phyloP scores from a whole-genome alignment of 176 grass and related monocot species.

The Metroxylon sagu region DNA sequence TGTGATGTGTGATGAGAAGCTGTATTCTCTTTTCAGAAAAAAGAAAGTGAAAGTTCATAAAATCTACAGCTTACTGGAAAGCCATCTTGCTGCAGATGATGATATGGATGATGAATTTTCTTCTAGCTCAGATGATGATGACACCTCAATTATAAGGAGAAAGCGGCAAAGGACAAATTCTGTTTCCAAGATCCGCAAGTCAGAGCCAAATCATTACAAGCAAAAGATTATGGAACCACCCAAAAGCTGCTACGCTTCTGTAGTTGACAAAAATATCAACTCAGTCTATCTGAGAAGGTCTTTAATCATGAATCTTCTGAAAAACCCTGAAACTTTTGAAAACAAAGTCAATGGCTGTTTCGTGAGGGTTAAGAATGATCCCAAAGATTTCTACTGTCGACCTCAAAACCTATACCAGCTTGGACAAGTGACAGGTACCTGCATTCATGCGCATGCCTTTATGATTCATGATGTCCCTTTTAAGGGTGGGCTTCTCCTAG shows the following conservation, averaged over 20 bases:
- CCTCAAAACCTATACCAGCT: constrained; percentile 40
- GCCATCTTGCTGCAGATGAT: constrained; percentile 60
- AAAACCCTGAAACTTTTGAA: constrained; percentile 52
- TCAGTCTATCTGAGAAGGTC: constrained; percentile 57
- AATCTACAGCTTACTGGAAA: constrained; percentile 53
- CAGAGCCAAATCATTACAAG: not conserved
- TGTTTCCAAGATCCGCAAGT: constrained; percentile 23
- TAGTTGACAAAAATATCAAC: constrained; percentile 51
- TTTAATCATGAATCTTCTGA: constrained; percentile 52
- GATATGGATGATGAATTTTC: constrained; percentile 35
- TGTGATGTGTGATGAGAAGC: constrained; percentile 53
- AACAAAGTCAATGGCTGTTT: constrained; percentile 69
- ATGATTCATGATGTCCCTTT: constrained; percentile 10
- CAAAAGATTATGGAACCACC: constrained; percentile 26
- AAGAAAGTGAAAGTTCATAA: constrained; percentile 47
- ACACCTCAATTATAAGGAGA: constrained; percentile 17
- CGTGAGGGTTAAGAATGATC: constrained; percentile 46
- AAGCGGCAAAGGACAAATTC: constrained; percentile 27
- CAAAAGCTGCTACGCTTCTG: constrained; percentile 42
- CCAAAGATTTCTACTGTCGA: constrained; percentile 16
- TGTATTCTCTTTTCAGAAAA: constrained; percentile 53
- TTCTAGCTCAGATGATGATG: constrained; percentile 35
- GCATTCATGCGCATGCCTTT: constrained; percentile 12
- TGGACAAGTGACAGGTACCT: constrained; percentile 62
- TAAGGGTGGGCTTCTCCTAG: not conserved